phyloP scores from a whole-genome alignment of 2,329 filamentous ascomycete species.

The Colletotrichum sp. region DNA sequence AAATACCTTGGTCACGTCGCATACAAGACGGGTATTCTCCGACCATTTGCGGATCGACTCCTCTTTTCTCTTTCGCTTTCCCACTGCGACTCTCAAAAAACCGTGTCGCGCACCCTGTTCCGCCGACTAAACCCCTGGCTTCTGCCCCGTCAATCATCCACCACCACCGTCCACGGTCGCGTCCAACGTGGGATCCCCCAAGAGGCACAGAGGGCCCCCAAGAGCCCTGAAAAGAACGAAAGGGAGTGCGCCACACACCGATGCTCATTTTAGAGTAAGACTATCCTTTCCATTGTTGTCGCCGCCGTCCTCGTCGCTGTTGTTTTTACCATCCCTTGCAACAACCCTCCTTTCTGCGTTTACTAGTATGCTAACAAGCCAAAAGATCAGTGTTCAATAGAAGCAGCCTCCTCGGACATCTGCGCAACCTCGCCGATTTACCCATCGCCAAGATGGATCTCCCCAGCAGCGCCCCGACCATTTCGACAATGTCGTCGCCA shows the following conservation, averaged over 20 bases:
- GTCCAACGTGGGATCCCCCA: background rate
- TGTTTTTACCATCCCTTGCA: background rate
- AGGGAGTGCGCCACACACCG: conserved; percentile 16
- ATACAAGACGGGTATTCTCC: conserved; percentile 2
- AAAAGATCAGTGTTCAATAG: conserved; percentile 24
- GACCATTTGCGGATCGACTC: background rate
- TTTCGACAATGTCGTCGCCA: conserved; percentile 5
- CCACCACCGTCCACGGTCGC: background rate
- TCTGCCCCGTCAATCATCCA: background rate
- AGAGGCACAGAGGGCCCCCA: background rate
- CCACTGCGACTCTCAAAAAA: background rate
- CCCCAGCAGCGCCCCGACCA: conserved; percentile 11
- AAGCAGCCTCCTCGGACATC: conserved; percentile 30
- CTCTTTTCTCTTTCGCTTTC: conserved; percentile 1
- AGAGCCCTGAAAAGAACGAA: background rate
- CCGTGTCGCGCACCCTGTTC: background rate
- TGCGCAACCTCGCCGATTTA: conserved; percentile 32
- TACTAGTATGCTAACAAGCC: background rate
- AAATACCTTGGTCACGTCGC: background rate
- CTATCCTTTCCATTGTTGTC: background rate
- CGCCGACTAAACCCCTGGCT: background rate
- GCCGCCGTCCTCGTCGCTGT: background rate
- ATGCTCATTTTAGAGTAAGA: conserved; percentile 35
- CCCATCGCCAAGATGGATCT: conserved; percentile 6
- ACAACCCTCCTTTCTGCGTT: background rate